phyloP scores from a whole-genome alignment of 305 asterid genomes.

The Petunia hybrid region DNA sequence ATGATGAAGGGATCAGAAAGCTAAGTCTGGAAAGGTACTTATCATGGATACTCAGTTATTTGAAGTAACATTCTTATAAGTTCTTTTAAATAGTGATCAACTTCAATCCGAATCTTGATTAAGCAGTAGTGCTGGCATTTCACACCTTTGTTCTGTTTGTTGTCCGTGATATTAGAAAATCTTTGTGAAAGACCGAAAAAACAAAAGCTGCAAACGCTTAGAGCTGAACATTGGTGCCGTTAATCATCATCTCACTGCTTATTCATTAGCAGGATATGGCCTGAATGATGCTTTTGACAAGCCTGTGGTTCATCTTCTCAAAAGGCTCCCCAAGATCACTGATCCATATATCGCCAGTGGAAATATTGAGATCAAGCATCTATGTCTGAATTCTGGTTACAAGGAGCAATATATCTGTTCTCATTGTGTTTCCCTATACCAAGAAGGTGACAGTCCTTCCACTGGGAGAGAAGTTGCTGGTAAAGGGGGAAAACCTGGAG shows the following conservation, averaged over 20 bases:
- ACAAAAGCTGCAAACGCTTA: too few relatives aligned
- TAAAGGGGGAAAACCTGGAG: conserved; percentile 54
- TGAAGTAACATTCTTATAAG: too few relatives aligned
- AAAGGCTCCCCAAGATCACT: conserved; percentile 46
- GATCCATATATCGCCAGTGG: conserved; percentile 47
- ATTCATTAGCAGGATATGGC: conserved; percentile 67
- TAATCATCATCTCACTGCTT: conserved; percentile 62
- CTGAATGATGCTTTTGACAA: conserved; percentile 73
- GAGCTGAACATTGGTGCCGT: conserved; percentile 59
- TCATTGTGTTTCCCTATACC: conserved; percentile 46
- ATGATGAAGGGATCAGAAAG: conserved; percentile 65
- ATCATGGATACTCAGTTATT: background rate
- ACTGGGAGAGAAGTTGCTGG: conserved; percentile 43
- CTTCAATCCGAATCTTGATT: too few relatives aligned
- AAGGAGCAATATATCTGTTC: conserved; percentile 54
- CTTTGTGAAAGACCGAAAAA: too few relatives aligned
- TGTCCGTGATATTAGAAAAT: too few relatives aligned
- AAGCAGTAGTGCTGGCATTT: too few relatives aligned
- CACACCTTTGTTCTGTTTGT: too few relatives aligned
- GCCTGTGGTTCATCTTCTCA: conserved; percentile 59
- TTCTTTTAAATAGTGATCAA: too few relatives aligned
- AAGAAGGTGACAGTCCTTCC: conserved; percentile 50
- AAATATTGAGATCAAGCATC: conserved; percentile 57
- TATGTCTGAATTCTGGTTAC: conserved; percentile 68
- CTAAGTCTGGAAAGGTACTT: conserved; percentile 74